phyloP scores from a whole-genome alignment of 73 alveolate genomes.

The Paramecium biaurelia region DNA sequence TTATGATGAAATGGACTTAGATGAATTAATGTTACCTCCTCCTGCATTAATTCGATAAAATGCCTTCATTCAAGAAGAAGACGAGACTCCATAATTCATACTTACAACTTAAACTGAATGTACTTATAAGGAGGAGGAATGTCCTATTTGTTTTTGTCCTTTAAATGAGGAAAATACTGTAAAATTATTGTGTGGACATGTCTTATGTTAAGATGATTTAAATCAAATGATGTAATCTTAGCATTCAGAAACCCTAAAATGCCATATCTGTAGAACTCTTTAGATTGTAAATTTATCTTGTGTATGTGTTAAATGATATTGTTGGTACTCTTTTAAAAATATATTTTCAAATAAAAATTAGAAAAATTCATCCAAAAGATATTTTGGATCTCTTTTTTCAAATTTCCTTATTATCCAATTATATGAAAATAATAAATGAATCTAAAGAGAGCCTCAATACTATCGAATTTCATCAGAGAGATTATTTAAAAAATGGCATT shows the following conservation, averaged over 20 bases:
- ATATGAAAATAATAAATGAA: neutral
- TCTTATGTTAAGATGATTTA: conserved; percentile 24
- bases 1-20: neutral
- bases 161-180: conserved; percentile 24
- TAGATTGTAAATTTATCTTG: conserved; percentile 28
- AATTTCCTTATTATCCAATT: neutral
- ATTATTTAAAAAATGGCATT: neutral
- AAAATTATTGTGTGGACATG: conserved; percentile 50
- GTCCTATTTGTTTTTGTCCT: conserved; percentile 43
- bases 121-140: conserved; percentile 13
- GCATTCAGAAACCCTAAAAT: neutral
- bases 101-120: neutral
- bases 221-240: neutral
- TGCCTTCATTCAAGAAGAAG: conserved; percentile 47
- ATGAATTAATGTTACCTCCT: conserved; percentile 29
- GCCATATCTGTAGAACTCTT: conserved; percentile 49
- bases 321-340: neutral
- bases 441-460: neutral
- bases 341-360: neutral
- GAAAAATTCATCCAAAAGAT: neutral
- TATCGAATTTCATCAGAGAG: neutral
- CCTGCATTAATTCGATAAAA: conserved; percentile 16
- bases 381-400: neutral
- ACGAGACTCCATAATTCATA: conserved; percentile 6
- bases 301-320: neutral